Evolutionary conservation across 2,329 filamentous ascomycete species (phyloP), one percentile per base, ranked within the genome.

Genomic region (Ophiostoma quercus): DNA sequence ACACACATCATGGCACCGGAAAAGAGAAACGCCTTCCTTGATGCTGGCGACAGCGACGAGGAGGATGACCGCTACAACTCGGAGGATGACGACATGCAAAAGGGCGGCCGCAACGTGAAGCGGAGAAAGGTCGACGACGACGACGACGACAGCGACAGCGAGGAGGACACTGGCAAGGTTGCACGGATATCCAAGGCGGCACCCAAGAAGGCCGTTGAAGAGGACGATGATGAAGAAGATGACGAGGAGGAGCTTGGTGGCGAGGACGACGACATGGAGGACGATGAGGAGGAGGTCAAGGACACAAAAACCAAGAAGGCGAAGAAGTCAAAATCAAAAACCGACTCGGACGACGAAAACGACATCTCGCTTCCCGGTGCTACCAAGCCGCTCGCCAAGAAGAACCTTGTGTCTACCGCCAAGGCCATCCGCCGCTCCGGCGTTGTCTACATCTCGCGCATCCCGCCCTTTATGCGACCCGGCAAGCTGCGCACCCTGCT

Each of bases 401-500:
- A 90, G 80, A 90, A 91, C 76, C 85, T 91, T 67, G 85, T 90
- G 54, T 83, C 84, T 5, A 85, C 87, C 12, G 86, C 88, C 72
- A 84, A 85, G 47, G 87, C 88, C 29, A 84, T 90, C 71, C 87
- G 87, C 74, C 90, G 88, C 77, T 92, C 91, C 0, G 92, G 92
- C 73, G 90, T 96, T 14, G 83, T 95, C 71, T 96, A 95, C 80
- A 84, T 96, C 72, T 94, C 91, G 4, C 88, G 92, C 71, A 87
- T 95, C 73, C 92, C 92, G 3, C 92, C 92, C 0, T 96, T 94
- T 79, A 95, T 96, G 91, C 94, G 93, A 76, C 91, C 92, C 7
- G 82, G 84, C 68, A 94, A 94, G 76, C 83, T 95, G 57, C 88
- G 90, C 73, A 88, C 89, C 22, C 87, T 93, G 16, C 86, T 95